A percentile compares a stretch with the other conserved stretches of the same genome.
Conservation (phyloP, 2,329 filamentous ascomycete species). For the Apiospora rasikravindrae region DNA sequence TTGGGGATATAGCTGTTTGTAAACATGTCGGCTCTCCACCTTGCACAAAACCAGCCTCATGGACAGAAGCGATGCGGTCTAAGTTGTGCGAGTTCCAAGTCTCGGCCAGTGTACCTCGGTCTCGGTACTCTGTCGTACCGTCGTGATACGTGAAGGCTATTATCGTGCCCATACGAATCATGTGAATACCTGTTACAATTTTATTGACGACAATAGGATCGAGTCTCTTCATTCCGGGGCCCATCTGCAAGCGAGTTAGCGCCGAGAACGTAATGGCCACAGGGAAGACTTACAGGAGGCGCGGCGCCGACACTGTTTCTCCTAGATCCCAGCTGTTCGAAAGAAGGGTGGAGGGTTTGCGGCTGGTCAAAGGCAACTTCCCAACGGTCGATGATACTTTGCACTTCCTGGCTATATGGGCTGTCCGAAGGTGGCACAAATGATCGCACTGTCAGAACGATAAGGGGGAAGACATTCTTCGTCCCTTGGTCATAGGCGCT, state of each 20-base stretch:
- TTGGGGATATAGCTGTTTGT: slow-evolving; percentile 66
- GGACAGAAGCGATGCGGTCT: slow-evolving; percentile 70
- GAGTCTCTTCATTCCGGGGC: slow-evolving; percentile 60
- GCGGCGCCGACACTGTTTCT: slow-evolving; percentile 54
- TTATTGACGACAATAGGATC: slow-evolving; percentile 74
- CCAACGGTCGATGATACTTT: slow-evolving; percentile 84
- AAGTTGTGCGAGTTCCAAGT: slow-evolving; percentile 69
- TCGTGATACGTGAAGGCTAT: slow-evolving; percentile 79
- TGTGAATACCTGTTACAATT: slow-evolving; percentile 70
- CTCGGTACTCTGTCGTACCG: slow-evolving; percentile 79
- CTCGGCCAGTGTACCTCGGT: slow-evolving; percentile 74
- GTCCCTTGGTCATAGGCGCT: slow-evolving; percentile 63
- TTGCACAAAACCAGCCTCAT: slow-evolving; percentile 81
- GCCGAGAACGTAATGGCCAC: neutral
- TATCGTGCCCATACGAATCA: slow-evolving; percentile 72
- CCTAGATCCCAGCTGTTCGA: slow-evolving; percentile 73
- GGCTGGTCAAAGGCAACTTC: slow-evolving; percentile 71
- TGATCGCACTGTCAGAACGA: slow-evolving; percentile 77
- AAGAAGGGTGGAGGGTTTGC: slow-evolving; percentile 74
- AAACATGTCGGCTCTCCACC: slow-evolving; percentile 67
- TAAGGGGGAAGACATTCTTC: slow-evolving; percentile 61
- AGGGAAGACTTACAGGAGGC: slow-evolving; percentile 29
- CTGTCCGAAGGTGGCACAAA: slow-evolving; percentile 58
- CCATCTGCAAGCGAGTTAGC: neutral
- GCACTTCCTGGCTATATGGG: slow-evolving; percentile 66